Evolutionary conservation across 345 rosid species (phyloP), one percentile per base, ranked within the genome.

Genomic region (Orychophragmus violaceus): DNA sequence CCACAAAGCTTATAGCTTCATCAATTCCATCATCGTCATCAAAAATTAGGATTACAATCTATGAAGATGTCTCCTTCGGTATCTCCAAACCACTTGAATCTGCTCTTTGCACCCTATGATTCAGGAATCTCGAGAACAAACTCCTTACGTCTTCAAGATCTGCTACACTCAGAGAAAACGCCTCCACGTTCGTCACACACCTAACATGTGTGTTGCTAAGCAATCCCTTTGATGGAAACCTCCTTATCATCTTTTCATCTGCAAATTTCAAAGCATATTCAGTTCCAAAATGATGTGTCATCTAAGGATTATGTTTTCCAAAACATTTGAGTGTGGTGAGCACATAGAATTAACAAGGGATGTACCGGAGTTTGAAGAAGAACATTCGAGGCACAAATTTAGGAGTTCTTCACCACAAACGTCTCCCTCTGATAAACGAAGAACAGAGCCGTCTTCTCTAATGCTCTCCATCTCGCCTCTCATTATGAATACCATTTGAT

Each of bases 41-140:
- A 56, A 28, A 30, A 66, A 66, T 57, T 32, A 22, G 30, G 17
- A 22, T 5, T 55, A 42, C 2, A 45, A 68, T 57, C 55, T 45
- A 68, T 17, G 74, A 4, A 75, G 76, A 27, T 85, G 57, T 66
- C 84, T 85, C 77, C 76, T 84, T 68, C 89, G 64, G 63, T 88
- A 85, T 82, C 90, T 87, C 97, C 97, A 86, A 2, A 87, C 85
- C 54, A 88, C 91, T 77, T 87, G 95, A 62, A 88, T 86, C 37
- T 66, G 76, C 97, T 76, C 96, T 85, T 79, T 85, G 91, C 59
- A 91, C 88, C 7, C 85, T 82, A 46, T 84, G 84, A 49, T 74
- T 82, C 25, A 84, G 59, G 79, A 74, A 78, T 84, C 91, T 79
- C 0, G 94, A 69, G 60, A 79, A 88, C 61, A 78, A 70, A 60